A percentile compares a stretch with the other conserved stretches of the same genome.
Conservation (phyloP, 768 basidiomycete genomes). For the Leccinum arenicola region DNA sequence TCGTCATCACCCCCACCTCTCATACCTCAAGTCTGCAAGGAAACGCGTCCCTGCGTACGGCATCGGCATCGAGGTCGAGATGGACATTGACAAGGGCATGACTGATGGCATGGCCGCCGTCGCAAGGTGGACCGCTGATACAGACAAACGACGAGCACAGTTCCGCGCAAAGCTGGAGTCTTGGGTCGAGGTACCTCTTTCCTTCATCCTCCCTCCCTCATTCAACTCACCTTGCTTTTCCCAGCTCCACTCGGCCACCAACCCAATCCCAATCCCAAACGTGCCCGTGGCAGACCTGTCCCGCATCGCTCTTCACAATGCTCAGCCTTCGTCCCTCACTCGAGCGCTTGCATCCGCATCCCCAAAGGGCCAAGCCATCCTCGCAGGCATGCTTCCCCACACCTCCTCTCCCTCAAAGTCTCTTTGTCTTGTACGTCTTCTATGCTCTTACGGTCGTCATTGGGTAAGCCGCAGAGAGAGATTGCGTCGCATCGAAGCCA, state of each 20-base stretch:
- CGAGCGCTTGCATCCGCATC: slow-evolving; percentile 73
- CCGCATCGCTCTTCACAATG: slow-evolving; percentile 40
- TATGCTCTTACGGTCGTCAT: slow-evolving; percentile 79
- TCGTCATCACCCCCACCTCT: slow-evolving; percentile 68
- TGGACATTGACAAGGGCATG: slow-evolving; percentile 81
- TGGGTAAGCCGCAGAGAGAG: slow-evolving; percentile 55
- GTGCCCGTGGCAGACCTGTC: slow-evolving; percentile 70
- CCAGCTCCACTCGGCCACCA: slow-evolving; percentile 50
- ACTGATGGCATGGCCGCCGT: slow-evolving; percentile 84
- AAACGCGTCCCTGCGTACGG: slow-evolving; percentile 80
- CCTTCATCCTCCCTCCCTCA: not conserved
- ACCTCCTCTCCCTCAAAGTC: slow-evolving; percentile 39
- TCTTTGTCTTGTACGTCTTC: slow-evolving; percentile 61
- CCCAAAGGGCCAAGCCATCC: slow-evolving; percentile 49
- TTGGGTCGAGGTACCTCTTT: slow-evolving; percentile 56
- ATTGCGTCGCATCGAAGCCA: slow-evolving; percentile 45
- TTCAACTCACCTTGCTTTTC: slow-evolving; percentile 8
- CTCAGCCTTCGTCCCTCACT: slow-evolving; percentile 67
- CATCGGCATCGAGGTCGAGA: slow-evolving; percentile 83
- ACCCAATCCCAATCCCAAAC: slow-evolving; percentile 40
- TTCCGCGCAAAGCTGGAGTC: slow-evolving; percentile 57
- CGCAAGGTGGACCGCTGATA: slow-evolving; percentile 78
- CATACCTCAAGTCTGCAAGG: slow-evolving; percentile 63
- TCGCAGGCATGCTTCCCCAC: slow-evolving; percentile 32
- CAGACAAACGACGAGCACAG: slow-evolving; percentile 56